These are phyloP conservation scores for Xylogone sp. DNA, from an alignment of 2,329 filamentous ascomycete genomes.

Conservation along the genomic window DNA sequence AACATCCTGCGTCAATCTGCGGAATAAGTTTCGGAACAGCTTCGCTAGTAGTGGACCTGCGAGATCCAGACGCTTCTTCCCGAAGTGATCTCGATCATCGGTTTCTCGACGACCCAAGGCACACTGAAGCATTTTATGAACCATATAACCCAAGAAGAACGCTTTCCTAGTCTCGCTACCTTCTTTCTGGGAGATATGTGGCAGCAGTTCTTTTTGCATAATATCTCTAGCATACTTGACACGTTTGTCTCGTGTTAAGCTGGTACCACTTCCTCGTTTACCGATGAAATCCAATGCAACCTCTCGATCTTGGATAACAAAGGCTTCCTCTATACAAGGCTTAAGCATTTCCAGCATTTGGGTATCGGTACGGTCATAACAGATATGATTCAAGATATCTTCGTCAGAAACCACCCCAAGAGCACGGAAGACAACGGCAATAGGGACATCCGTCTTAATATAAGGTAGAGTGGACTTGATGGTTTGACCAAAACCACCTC, in stretches of 20 bases:
- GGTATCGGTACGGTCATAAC: constrained; percentile 90
- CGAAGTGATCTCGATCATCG: constrained; percentile 97
- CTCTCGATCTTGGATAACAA: constrained; percentile 92
- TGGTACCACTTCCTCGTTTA: constrained; percentile 76
- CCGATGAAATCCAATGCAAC: constrained; percentile 94
- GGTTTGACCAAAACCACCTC: constrained; percentile 78
- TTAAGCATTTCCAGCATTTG: constrained; percentile 98
- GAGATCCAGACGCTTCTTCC: constrained; percentile 95
- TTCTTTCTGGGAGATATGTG: constrained; percentile 92
- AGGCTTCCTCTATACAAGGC: constrained; percentile 94
- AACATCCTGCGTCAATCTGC: constrained; percentile 86
- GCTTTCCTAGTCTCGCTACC: constrained; percentile 95
- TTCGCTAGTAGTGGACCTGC: constrained; percentile 94
- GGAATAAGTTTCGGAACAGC: constrained; percentile 87
- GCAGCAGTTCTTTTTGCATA: constrained; percentile 92
- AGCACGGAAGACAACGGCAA: constrained; percentile 93
- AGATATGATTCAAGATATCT: constrained; percentile 96
- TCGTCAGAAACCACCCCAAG: constrained; percentile 95
- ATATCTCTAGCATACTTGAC: constrained; percentile 90
- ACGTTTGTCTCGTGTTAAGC: constrained; percentile 79
- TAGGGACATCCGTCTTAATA: constrained; percentile 88
- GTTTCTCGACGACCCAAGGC: constrained; percentile 89
- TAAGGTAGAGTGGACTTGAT: constrained; percentile 91
- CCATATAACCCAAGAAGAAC: constrained; percentile 98
- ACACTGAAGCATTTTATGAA: constrained; percentile 91